These are phyloP conservation scores for Sugiyamaella pinicola DNA, from an alignment of 1,139 yeast genomes.

Conservation along the genomic window DNA sequence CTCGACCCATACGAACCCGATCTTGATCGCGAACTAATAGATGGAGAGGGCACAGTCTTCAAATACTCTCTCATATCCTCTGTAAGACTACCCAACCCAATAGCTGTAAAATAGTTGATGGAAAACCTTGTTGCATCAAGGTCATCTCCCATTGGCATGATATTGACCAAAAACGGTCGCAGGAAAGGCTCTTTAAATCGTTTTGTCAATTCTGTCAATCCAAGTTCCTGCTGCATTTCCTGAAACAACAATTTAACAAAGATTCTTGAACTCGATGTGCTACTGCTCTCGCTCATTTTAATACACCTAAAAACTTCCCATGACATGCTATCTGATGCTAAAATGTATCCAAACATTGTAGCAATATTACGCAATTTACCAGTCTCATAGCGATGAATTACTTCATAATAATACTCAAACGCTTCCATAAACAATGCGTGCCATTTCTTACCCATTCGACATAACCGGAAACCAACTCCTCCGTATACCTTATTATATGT, in stretches of 20 bases:
- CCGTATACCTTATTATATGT: conserved; percentile 88
- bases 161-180: conserved; percentile 37
- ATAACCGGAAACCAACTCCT: conserved; percentile 68
- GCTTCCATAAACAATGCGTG: conserved; percentile 52
- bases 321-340: conserved; percentile 69
- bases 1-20: conserved; percentile 16
- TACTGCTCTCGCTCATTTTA: conserved; percentile 66
- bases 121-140: conserved; percentile 71
- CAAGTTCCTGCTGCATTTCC: conserved; percentile 78
- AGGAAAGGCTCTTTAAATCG: conserved; percentile 54
- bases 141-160: conserved; percentile 49
- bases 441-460: conserved; percentile 59
- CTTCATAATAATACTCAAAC: conserved; percentile 59
- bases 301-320: conserved; percentile 61
- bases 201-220: conserved; percentile 54
- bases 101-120: conserved; percentile 90
- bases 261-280: conserved; percentile 80
- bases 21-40: background rate
- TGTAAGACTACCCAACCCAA: conserved; percentile 82
- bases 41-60: conserved; percentile 42
- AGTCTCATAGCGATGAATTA: conserved; percentile 69
- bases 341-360: conserved; percentile 80
- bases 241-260: conserved; percentile 79
- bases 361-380: conserved; percentile 79
- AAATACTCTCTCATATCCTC: conserved; percentile 74